A percentile compares a stretch with the other conserved stretches of the same genome.
Evolutionary conservation across 768 basidiomycete genomes (phyloP).

Genomic region (Coprinopsis marcescibilis): DNA sequence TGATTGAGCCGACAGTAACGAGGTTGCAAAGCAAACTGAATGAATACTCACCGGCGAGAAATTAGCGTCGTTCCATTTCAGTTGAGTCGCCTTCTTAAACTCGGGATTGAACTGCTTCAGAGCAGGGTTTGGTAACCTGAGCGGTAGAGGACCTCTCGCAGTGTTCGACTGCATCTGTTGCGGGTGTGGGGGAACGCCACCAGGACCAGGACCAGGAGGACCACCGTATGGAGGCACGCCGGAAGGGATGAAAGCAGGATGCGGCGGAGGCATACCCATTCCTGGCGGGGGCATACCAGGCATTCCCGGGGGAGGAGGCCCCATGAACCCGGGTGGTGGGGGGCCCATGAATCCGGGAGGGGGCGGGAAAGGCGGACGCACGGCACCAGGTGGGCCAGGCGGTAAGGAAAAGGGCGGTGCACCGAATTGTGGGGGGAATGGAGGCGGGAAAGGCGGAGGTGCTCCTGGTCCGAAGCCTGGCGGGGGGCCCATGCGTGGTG

Average conservation of each 20-base stretch:
- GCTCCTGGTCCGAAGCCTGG: slow-evolving; percentile 45
- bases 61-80: slow-evolving; percentile 74
- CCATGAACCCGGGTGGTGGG: not conserved
- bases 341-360: slow-evolving; percentile 15
- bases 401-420: slow-evolving; percentile 17
- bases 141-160: slow-evolving; percentile 25
- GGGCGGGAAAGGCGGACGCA: too few species aligned
- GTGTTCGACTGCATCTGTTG: slow-evolving; percentile 13
- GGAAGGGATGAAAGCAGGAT: not conserved
- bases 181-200: not conserved
- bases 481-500: slow-evolving; percentile 40
- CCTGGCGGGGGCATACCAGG: not conserved
- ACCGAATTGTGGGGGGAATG: slow-evolving; percentile 25
- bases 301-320: slow-evolving; percentile 3
- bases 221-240: not conserved
- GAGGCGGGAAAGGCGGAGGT: slow-evolving; percentile 53
- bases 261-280: not conserved
- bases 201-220: slow-evolving; percentile 11
- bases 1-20: not conserved
- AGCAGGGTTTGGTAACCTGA: slow-evolving; percentile 49
- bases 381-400: slow-evolving; percentile 14
- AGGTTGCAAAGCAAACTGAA: not conserved
- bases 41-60: slow-evolving; percentile 63
- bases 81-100: slow-evolving; percentile 69
- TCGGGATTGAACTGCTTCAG: slow-evolving; percentile 62